Conservation (phyloP, 1,284 basidiomycete genomes). For the Rhodotorula sp. region DNA sequence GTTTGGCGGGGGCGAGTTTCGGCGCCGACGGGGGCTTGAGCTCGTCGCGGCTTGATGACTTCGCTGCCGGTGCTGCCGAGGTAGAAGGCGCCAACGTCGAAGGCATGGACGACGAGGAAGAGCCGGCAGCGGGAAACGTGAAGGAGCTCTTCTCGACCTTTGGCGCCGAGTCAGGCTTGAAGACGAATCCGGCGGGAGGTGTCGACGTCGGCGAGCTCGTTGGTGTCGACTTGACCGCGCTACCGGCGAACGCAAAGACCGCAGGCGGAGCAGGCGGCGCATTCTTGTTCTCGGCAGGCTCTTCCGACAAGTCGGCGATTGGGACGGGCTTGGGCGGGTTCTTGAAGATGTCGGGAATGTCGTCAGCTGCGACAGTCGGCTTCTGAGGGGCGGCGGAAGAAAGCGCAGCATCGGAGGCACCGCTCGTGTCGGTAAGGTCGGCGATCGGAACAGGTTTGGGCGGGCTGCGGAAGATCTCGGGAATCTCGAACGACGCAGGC, state of each 20-base stretch:
- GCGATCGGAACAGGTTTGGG: constrained; percentile 16
- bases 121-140: constrained; percentile 32
- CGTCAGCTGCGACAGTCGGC: not conserved
- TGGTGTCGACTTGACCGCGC: constrained; percentile 23
- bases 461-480: constrained; percentile 14
- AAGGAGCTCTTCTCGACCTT: constrained; percentile 42
- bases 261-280: constrained; percentile 41
- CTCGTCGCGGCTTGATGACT: constrained; percentile 1
- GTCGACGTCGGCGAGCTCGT: constrained; percentile 8
- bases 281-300: constrained; percentile 4
- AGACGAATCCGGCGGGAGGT: constrained; percentile 39
- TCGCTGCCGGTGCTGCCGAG: not conserved
- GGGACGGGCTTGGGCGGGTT: constrained; percentile 19
- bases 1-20: constrained; percentile 31
- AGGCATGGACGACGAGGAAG: not conserved
- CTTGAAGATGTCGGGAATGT: constrained; percentile 27
- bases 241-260: constrained; percentile 39
- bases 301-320: constrained; percentile 14
- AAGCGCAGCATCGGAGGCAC: not conserved
- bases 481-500: not conserved
- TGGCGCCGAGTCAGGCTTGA: constrained; percentile 32
- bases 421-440: constrained; percentile 6
- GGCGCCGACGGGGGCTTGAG: constrained; percentile 28
- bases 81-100: not conserved
- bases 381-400: not conserved